Conservation (phyloP, 2,329 filamentous ascomycete species). For the Penicillium sp. region DNA sequence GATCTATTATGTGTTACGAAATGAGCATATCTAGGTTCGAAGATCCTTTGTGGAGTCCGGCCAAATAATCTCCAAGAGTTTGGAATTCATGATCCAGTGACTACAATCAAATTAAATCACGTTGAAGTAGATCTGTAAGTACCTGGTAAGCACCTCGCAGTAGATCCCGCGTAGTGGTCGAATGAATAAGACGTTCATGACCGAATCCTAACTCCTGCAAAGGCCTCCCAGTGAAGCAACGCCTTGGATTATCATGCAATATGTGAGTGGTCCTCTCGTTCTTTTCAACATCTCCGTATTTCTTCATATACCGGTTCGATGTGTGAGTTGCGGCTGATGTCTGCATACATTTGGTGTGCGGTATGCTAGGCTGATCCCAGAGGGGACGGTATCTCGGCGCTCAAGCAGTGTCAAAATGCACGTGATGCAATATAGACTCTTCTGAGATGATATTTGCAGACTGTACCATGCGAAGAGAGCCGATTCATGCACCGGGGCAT, state of each 20-base stretch:
- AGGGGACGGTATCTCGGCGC: neutral
- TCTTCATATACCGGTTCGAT: neutral
- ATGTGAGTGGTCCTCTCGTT: neutral
- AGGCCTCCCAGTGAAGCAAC: conserved; percentile 6
- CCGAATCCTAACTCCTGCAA: neutral
- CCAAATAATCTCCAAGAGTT: neutral
- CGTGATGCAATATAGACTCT: conserved; percentile 1
- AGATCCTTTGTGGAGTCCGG: neutral
- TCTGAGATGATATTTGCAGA: neutral
- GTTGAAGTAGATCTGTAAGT: neutral
- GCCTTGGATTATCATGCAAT: conserved; percentile 13
- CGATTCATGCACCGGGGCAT: neutral
- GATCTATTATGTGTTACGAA: conserved; percentile 23
- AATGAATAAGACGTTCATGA: neutral
- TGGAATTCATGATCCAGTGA: neutral
- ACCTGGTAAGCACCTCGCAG: neutral
- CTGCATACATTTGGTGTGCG: neutral
- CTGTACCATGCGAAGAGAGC: neutral
- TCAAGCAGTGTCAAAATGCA: neutral
- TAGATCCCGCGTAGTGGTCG: neutral
- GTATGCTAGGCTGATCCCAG: neutral
- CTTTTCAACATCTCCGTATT: neutral
- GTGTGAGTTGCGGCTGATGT: neutral
- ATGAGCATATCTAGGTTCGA: conserved; percentile 3
- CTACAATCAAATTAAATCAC: neutral